These are phyloP conservation scores for Fomitopsis palustris DNA, from an alignment of 1,284 basidiomycete species.

Conservation along the genomic window DNA sequence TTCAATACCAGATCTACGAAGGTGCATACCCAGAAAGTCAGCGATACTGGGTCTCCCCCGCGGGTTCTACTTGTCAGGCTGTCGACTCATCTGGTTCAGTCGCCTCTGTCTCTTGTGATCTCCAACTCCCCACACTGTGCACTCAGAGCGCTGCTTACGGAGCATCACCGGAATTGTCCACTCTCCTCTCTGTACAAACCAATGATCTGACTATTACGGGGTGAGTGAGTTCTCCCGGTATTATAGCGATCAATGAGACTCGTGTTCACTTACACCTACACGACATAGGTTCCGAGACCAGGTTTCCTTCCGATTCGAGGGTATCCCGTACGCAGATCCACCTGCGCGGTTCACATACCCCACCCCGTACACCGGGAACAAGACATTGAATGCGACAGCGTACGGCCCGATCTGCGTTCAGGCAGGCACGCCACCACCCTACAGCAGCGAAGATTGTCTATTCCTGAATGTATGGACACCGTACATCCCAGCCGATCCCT, in stretches of 20 bases:
- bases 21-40: conserved; percentile 16
- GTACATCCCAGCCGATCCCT: conserved; percentile 28
- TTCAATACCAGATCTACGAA: conserved; percentile 24
- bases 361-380: conserved; percentile 23
- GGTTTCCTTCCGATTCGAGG: conserved; percentile 33
- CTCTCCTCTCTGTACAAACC: conserved; percentile 18
- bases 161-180: conserved; percentile 15
- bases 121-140: conserved; percentile 26
- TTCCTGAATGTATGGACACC: conserved; percentile 71
- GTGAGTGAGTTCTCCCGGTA: conserved; percentile 14
- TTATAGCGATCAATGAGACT: not conserved
- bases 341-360: conserved; percentile 32
- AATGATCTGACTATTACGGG: conserved; percentile 23
- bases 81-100: conserved; percentile 22
- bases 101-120: conserved; percentile 17
- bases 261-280: not conserved
- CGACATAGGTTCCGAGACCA: conserved; percentile 31
- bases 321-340: conserved; percentile 32
- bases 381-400: conserved; percentile 27
- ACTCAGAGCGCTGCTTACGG: conserved; percentile 23
- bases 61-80: conserved; percentile 19
- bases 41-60: conserved; percentile 26
- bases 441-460: conserved; percentile 34
- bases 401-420: conserved; percentile 31
- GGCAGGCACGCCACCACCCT: conserved; percentile 13